Percentiles rank a stretch among this genome's conserved stretches.
phyloP scores from a whole-genome alignment of 208 protist species.

The Trypanosoma melophagium region DNA sequence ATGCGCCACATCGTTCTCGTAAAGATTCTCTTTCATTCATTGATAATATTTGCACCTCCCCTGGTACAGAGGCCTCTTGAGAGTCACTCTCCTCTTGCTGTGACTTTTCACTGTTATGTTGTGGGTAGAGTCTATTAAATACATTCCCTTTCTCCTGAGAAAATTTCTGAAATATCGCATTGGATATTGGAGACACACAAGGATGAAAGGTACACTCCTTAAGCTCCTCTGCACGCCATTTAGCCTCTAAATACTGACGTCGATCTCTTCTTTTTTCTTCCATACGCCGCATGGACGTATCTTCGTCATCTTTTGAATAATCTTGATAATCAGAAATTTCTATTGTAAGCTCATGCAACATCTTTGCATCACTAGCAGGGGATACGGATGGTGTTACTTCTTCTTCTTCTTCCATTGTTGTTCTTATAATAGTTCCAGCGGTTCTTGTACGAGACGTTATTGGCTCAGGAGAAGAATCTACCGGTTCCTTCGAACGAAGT shows the following conservation, averaged over 20 bases:
- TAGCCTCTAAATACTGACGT: conserved; percentile 6
- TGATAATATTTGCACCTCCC: conserved; percentile 17
- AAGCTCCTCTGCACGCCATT: conserved; percentile 34
- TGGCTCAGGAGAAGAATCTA: too few species aligned
- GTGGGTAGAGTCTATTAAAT: conserved; percentile 74
- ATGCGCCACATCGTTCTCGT: conserved; percentile 37
- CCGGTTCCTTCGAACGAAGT: too few species aligned
- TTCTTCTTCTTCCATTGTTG: too few species aligned
- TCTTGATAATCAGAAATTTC: conserved; percentile 21
- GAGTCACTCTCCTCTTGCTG: conserved; percentile 18
- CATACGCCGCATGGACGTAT: background rate
- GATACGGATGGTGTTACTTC: too few species aligned
- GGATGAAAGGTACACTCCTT: conserved; percentile 81
- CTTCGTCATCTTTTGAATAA: background rate
- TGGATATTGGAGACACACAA: conserved; percentile 55
- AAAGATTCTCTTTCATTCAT: conserved; percentile 48
- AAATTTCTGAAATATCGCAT: conserved; percentile 30
- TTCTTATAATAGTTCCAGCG: too few species aligned
- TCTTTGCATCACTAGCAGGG: background rate
- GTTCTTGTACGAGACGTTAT: too few species aligned
- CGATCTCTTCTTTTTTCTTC: conserved; percentile 7
- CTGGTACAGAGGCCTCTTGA: background rate
- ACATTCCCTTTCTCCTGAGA: conserved; percentile 29
- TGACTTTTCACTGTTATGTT: conserved; percentile 28
- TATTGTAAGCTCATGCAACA: conserved; percentile 15